phyloP scores from a whole-genome alignment of 106 monocot species.

The Agapanthus africanus region DNA sequence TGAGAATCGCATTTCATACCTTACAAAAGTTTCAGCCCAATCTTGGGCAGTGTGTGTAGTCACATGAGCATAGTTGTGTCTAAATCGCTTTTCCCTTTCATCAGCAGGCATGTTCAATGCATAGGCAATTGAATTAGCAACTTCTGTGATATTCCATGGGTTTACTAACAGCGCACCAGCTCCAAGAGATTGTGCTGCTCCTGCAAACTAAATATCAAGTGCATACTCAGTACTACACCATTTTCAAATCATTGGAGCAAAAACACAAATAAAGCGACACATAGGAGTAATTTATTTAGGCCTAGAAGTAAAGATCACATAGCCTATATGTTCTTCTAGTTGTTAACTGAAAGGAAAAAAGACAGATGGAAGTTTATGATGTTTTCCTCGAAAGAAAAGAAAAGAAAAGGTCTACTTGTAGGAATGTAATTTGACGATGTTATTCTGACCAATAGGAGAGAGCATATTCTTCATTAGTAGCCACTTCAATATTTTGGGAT shows the following conservation, averaged over 20 bases:
- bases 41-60: conserved; percentile 96
- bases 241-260: not conserved
- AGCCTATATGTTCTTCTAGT: no score
- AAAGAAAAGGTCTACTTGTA: no score
- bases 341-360: no score
- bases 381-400: no score
- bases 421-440: no score
- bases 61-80: conserved; percentile 98
- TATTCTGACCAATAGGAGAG: no score
- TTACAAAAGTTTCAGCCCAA: conserved; percentile 99
- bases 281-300: not conserved
- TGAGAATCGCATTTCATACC: conserved; percentile 26
- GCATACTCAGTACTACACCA: not conserved
- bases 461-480: no score
- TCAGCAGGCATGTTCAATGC: conserved; percentile 84
- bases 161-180: conserved; percentile 65
- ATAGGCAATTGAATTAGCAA: conserved; percentile 60
- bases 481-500: no score
- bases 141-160: conserved; percentile 84
- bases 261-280: not conserved
- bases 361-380: no score
- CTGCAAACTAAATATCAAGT: conserved; percentile 64
- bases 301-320: not conserved
- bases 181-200: conserved; percentile 68
- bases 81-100: conserved; percentile 88